Evolutionary conservation across 2,329 filamentous ascomycete species (phyloP), one percentile per base, ranked within the genome.

Genomic region (Botrytis cinerea): DNA sequence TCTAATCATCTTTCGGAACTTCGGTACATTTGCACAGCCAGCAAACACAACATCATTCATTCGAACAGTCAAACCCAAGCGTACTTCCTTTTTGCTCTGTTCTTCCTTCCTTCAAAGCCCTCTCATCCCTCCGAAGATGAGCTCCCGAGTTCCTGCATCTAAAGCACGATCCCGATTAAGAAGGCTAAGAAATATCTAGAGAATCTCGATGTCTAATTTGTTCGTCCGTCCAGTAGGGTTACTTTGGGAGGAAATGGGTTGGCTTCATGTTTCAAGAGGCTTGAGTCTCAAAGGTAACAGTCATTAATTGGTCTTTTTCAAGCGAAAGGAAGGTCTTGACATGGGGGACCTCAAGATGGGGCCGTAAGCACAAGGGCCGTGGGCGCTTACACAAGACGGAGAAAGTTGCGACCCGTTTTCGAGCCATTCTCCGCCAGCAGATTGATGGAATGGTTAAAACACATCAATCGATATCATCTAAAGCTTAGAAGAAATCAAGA

Each of bases 231-330:
- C 25, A 38, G 7, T 51, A 28, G 22, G 69, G 57, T 62, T 63
- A 57, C 35, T 57, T 57, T 43, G 48, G 48, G n/a, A 43, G 38
- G n/a, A 16, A 57, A 43, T 45, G n/a, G 69, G 35, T 71, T 71
- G 57, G 45, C 32, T 51, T 71, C 20, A 16, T 40, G 69, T 71
- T 71, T 71, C 69, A 64, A 68, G 32, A 43, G 28, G 35, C 48
- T 43, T 43, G 14, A 63, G 6, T 51, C 57, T 71, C 43, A 32
- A 28, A 10, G 18, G 57, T 46, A 71, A 22, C n/a, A 28, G 38
- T 18, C 20, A 63, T 46, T 20, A 25, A 70, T 60, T 71, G 69
- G 43, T 40, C n/a, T 64, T 62, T 38, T 35, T 46, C 57, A 71
- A 64, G 40, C 59, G 59, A 71, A 62, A 71, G 46, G 57, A 71